Percentiles rank a stretch among this genome's conserved stretches.
phyloP scores from a whole-genome alignment of 495 filamentous ascomycete genomes.

The Neurospora sp. region DNA sequence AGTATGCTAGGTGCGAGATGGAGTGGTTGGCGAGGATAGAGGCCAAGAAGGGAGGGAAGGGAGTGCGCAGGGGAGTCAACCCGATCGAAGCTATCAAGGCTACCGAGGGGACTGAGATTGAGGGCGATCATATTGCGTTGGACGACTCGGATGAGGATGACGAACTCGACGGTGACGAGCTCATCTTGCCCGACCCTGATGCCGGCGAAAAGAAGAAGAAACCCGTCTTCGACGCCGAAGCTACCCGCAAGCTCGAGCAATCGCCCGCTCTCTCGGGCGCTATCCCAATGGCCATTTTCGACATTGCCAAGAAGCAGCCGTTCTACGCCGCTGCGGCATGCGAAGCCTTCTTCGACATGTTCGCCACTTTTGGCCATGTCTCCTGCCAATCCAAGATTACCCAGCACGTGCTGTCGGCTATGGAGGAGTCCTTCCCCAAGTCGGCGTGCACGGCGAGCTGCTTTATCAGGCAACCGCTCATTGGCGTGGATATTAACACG shows the following conservation, averaged over 20 bases:
- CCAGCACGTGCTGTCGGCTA: slow-evolving; percentile 59
- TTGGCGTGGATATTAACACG: slow-evolving; percentile 52
- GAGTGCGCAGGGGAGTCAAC: slow-evolving; percentile 23
- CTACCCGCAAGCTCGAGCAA: slow-evolving; percentile 50
- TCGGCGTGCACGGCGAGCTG: slow-evolving; percentile 55
- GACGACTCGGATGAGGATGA: slow-evolving; percentile 34
- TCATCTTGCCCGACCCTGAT: slow-evolving; percentile 34
- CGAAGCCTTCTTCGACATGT: slow-evolving; percentile 70
- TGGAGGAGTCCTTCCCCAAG: slow-evolving; percentile 48
- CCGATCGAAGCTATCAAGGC: slow-evolving; percentile 32
- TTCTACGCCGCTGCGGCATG: slow-evolving; percentile 52
- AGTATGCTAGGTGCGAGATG: slow-evolving; percentile 88
- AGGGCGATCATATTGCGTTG: slow-evolving; percentile 19
- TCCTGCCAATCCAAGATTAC: slow-evolving; percentile 60
- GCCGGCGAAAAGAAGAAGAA: slow-evolving; percentile 16
- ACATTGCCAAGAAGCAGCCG: slow-evolving; percentile 72
- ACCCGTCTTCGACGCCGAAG: slow-evolving; percentile 47
- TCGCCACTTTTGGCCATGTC: slow-evolving; percentile 53
- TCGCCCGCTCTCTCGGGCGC: slow-evolving; percentile 81
- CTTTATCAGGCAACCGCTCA: slow-evolving; percentile 57
- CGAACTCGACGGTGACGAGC: slow-evolving; percentile 29
- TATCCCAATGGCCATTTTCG: slow-evolving; percentile 87
- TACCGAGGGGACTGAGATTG: slow-evolving; percentile 19
- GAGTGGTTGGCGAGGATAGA: slow-evolving; percentile 78
- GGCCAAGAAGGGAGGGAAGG: slow-evolving; percentile 58